Percentiles rank a stretch among this genome's conserved stretches.
These are phyloP conservation scores for Fusarium dimerum DNA, from an alignment of 2,329 filamentous ascomycete species.

Conservation along the genomic window DNA sequence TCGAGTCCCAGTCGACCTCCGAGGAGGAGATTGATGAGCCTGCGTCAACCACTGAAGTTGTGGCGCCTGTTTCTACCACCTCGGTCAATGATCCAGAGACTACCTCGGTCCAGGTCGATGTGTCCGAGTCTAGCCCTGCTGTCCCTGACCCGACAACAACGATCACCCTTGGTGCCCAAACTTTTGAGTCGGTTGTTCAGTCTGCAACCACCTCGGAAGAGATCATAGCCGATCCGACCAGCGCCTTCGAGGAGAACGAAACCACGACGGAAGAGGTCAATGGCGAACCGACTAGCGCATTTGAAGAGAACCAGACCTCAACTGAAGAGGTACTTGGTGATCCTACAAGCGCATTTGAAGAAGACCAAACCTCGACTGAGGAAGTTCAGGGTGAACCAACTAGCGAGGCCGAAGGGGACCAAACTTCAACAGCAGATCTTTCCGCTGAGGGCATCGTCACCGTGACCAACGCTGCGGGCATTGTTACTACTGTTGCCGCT, in stretches of 20 bases:
- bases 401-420: slow-evolving; percentile 1
- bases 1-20: slow-evolving; percentile 1
- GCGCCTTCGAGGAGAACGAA: not conserved
- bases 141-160: slow-evolving; percentile 1
- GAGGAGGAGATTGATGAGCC: slow-evolving; percentile 1
- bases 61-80: not conserved
- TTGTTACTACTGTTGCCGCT: not conserved
- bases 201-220: not conserved
- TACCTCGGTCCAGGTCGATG: not conserved
- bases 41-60: slow-evolving; percentile 6
- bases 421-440: not conserved
- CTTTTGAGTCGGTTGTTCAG: not conserved
- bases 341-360: slow-evolving; percentile 1
- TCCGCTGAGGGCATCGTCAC: slow-evolving; percentile 2
- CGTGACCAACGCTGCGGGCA: slow-evolving; percentile 8
- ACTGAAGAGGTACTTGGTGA: slow-evolving; percentile 7
- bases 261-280: not conserved
- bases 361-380: slow-evolving; percentile 4
- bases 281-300: not conserved
- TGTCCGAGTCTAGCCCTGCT: not conserved
- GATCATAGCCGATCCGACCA: not conserved
- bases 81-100: slow-evolving; percentile 6
- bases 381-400: not conserved
- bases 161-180: not conserved
- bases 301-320: slow-evolving; percentile 1